Evolutionary conservation across 2,329 filamentous ascomycete species (phyloP), one percentile per base, ranked within the genome.

Genomic region (Cyclaneusma minus): DNA sequence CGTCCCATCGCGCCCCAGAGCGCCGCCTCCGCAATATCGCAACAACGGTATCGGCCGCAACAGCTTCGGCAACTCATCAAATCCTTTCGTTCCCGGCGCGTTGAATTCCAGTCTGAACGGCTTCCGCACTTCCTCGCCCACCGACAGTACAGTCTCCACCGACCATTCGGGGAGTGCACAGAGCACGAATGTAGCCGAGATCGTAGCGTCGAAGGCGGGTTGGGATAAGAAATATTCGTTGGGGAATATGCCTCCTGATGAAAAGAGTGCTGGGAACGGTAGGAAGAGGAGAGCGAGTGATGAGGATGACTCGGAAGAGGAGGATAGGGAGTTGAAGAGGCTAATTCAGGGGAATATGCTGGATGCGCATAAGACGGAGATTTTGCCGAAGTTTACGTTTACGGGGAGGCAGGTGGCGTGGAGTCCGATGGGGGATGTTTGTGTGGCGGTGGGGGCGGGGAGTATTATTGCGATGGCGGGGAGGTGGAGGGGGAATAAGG

Each of bases 381-480:
- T 34, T 12, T 30, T 44, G 1, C 37, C 28, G 18, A 31, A 31
- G 8, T 15, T 39, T 5, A 24, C 13, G 1, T 41, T 43, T 23
- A 29, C 33, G n/a, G 45, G 43, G 2, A 28, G 45, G 13, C 37
- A 43, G 15, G 25, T 40, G 5, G 42, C 39, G 3, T 48, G 45
- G 45, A 48, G 45, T 34, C 16, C 5, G 4, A 37, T 37, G 17
- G 44, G 44, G 6, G 29, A 33, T 21, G 45, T 40, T 38, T 46
- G 43, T 36, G 42, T 45, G 13, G 43, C 41, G 6, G 43, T 38
- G 6, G 45, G 44, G 21, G 43, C 41, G 22, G 24, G 17, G 14
- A 37, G 41, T 6, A 25, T 37, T 6, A 28, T 46, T 29, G 42
- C 29, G 4, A 13, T 44, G 9, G 33, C 45, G 13, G 14, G 21